phyloP scores from a whole-genome alignment of 1,139 yeast genomes.

The Debaryomyces sp. region DNA sequence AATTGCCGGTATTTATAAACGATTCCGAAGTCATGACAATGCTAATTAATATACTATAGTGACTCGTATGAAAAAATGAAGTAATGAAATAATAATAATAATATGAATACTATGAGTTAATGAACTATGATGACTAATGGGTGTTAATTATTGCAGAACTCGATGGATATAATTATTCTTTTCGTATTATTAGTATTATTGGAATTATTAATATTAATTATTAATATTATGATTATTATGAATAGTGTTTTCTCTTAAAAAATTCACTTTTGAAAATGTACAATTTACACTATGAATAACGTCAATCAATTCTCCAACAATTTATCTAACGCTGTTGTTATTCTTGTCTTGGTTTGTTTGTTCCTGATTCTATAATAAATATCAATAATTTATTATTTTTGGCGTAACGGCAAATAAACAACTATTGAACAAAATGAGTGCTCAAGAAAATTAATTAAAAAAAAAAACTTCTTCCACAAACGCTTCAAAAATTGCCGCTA shows the following conservation, averaged over 20 bases:
- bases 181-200: not conserved
- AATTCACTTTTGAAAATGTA: slow-evolving; percentile 1
- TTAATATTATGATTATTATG: not conserved
- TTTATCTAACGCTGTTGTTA: slow-evolving; percentile 1
- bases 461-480: not conserved
- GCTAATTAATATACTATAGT: slow-evolving; percentile 3
- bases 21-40: slow-evolving; percentile 10
- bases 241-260: not conserved
- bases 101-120: not conserved
- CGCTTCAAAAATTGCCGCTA: not conserved
- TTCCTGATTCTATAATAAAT: not conserved
- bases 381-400: not conserved
- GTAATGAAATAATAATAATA: not conserved
- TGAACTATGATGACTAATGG: slow-evolving; percentile 1
- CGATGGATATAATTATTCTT: not conserved
- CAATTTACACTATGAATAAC: slow-evolving; percentile 1
- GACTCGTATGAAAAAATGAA: slow-evolving; percentile 1
- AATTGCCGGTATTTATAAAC: slow-evolving; percentile 5
- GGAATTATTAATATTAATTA: not conserved
- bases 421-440: not conserved
- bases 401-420: slow-evolving; percentile 4
- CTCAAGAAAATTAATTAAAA: slow-evolving; percentile 1
- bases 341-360: not conserved
- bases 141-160: not conserved
- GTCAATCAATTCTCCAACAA: slow-evolving; percentile 3